A percentile compares a stretch with the other conserved stretches of the same genome.
These are phyloP conservation scores for Phlebopus sp. DNA, from an alignment of 1,284 basidiomycete species.

Conservation along the genomic window DNA sequence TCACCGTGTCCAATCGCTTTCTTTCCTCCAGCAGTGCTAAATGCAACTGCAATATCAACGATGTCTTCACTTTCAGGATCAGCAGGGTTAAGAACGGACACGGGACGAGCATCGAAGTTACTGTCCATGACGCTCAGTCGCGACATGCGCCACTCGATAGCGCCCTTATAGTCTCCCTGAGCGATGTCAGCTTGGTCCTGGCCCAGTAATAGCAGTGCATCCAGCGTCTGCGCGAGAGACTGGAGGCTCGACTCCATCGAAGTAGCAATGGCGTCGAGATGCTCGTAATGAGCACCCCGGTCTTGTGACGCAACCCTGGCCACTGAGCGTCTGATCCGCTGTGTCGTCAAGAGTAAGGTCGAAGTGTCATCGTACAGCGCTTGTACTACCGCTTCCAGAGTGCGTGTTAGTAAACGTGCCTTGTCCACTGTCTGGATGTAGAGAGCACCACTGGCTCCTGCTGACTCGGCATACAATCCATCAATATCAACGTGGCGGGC, in stretches of 20 bases:
- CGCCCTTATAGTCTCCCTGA: slow-evolving; percentile 64
- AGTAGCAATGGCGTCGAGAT: slow-evolving; percentile 45
- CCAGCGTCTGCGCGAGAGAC: slow-evolving; percentile 56
- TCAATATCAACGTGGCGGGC: slow-evolving; percentile 78
- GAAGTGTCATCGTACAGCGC: slow-evolving; percentile 69
- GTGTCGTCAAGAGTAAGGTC: slow-evolving; percentile 53
- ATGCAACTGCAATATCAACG: slow-evolving; percentile 59
- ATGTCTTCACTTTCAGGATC: slow-evolving; percentile 51
- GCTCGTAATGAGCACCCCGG: slow-evolving; percentile 40
- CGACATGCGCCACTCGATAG: slow-evolving; percentile 72
- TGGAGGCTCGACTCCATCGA: slow-evolving; percentile 54
- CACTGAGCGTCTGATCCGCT: slow-evolving; percentile 46
- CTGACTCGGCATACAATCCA: slow-evolving; percentile 54
- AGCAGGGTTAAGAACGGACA: slow-evolving; percentile 37
- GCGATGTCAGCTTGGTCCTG: slow-evolving; percentile 66
- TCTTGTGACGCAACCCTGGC: slow-evolving; percentile 33
- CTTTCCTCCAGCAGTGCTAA: slow-evolving; percentile 35
- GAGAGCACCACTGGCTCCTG: slow-evolving; percentile 38
- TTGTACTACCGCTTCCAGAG: slow-evolving; percentile 65
- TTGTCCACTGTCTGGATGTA: slow-evolving; percentile 65
- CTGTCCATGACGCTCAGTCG: slow-evolving; percentile 58
- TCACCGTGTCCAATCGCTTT: slow-evolving; percentile 22
- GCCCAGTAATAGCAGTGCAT: slow-evolving; percentile 59
- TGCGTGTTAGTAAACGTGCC: slow-evolving; percentile 64
- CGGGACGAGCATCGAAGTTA: slow-evolving; percentile 41